These are phyloP conservation scores for Mycosphaerella arachidis DNA, from an alignment of 2,329 filamentous ascomycete species.

Conservation along the genomic window DNA sequence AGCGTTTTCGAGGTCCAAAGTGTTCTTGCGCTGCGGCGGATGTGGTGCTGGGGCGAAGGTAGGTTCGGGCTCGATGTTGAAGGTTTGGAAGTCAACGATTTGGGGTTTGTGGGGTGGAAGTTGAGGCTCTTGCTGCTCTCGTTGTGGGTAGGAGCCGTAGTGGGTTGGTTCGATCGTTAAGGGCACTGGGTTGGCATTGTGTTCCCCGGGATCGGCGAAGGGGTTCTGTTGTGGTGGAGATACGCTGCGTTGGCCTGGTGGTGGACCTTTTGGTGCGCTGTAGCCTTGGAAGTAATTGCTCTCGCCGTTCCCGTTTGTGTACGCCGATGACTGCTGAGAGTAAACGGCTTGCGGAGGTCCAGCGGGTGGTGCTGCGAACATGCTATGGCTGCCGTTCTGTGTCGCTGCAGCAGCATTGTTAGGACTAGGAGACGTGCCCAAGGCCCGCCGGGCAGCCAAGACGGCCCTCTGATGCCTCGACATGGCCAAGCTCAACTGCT, in stretches of 20 bases:
- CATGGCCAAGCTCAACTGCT: constrained; percentile 76
- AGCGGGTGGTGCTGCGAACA: constrained; percentile 13
- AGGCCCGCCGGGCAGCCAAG: constrained; percentile 51
- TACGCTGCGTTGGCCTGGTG: constrained; percentile 12
- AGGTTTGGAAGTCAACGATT: constrained; percentile 16
- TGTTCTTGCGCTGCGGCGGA: constrained; percentile 17
- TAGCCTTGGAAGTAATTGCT: constrained; percentile 9
- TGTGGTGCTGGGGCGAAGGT: constrained; percentile 5
- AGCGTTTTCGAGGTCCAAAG: constrained; percentile 25
- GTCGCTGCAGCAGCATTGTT: constrained; percentile 5
- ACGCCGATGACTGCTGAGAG: neutral
- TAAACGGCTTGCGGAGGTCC: neutral
- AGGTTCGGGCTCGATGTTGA: constrained; percentile 22
- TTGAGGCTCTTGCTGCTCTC: neutral
- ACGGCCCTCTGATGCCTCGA: constrained; percentile 81
- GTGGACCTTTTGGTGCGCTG: constrained; percentile 23
- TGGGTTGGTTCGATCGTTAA: constrained; percentile 14
- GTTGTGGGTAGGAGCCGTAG: constrained; percentile 9
- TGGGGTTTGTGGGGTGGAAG: constrained; percentile 8
- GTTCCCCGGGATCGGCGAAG: constrained; percentile 41
- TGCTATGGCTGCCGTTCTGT: constrained; percentile 9
- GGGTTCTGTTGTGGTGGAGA: constrained; percentile 32
- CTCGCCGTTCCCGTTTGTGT: neutral
- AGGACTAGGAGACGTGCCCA: constrained; percentile 28
- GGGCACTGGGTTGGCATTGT: constrained; percentile 29